Base-by-base conservation (phyloP, 2,329 filamentous ascomycete genomes). In the Ciborinia camelliae region DNA sequence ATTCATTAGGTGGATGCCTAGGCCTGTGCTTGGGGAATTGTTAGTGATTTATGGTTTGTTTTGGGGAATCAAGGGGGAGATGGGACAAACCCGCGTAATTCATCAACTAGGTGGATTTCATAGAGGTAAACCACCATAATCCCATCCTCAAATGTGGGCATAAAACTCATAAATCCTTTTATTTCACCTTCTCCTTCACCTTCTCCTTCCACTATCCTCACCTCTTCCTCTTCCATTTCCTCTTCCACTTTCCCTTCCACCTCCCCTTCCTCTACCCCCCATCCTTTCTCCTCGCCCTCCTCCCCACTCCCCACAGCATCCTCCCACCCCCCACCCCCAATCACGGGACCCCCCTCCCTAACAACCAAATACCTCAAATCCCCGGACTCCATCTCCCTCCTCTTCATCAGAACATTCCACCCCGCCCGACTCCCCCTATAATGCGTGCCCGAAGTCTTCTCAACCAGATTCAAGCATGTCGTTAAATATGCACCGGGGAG, bases 61-160 rank as follows among this genome's bases (percentile, higher is more conserved):
- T 20, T 26, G 43, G 35, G 9, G 18, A 9, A 3, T 30, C 5
- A 50, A 30, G 45, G 37, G 23, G n/a, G 12, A 48, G 51, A 8
- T 12, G 28, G 14, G 20, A 76, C 77, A 67, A 75, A 85, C 78
- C 87, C 81, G 69, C 84, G 83, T 5, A 90, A 74, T 1, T 79
- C 76, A 1, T 80, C 76, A 45, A 79, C 76, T 3, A 93, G 81
- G 72, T 94, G 90, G 43, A 94, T 85, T 76, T 94, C 90, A 74
- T 92, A 94, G 75, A 90, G 88, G 75, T 92, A 94, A 26, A 92
- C 73, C 2, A 92, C 89, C 0, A 86, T 80, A 65, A 85, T 77
- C 1, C 81, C 81, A 67, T 87, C 85, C 72, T 91, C 89, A 71
- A 84, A 84, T 2, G 86, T 89, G n/a, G 89, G 82, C 87, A 90